Percentiles rank a stretch among this genome's conserved stretches.
phyloP scores from a whole-genome alignment of 192 early-diverging fungal genomes.

The Coemansia sp. region DNA sequence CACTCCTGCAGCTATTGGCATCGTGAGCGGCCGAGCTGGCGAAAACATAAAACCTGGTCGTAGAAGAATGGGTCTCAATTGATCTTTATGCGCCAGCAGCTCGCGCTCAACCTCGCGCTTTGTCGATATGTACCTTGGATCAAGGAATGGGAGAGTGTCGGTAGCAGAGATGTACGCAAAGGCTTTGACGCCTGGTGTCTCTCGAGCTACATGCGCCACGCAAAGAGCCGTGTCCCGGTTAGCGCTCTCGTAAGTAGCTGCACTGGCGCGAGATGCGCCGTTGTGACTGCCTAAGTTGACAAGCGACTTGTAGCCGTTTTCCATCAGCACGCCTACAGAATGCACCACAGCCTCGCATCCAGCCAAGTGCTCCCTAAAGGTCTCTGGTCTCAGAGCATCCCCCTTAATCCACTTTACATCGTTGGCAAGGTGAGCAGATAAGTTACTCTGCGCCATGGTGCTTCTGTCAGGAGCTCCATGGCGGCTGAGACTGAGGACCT shows the following conservation, averaged over 20 bases:
- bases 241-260: constrained; percentile 60
- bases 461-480: constrained; percentile 40
- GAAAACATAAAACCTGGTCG: constrained; percentile 69
- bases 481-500: constrained; percentile 57
- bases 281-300: constrained; percentile 37
- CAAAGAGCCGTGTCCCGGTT: constrained; percentile 71
- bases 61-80: constrained; percentile 57
- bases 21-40: constrained; percentile 56
- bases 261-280: constrained; percentile 13
- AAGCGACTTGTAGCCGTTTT: constrained; percentile 64
- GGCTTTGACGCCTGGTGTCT: constrained; percentile 49
- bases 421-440: neutral
- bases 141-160: constrained; percentile 62
- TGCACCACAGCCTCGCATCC: constrained; percentile 69
- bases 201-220: constrained; percentile 57
- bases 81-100: constrained; percentile 49
- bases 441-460: neutral
- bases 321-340: constrained; percentile 69
- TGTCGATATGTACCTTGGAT: constrained; percentile 66
- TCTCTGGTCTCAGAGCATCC: constrained; percentile 62
- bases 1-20: constrained; percentile 61
- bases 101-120: constrained; percentile 69
- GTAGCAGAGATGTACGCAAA: constrained; percentile 72
- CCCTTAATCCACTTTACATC: constrained; percentile 58
- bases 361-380: constrained; percentile 55